A percentile compares a stretch with the other conserved stretches of the same genome.
These are phyloP conservation scores for Psilocybe mexicana DNA, from an alignment of 1,284 basidiomycete genomes.

Conservation along the genomic window DNA sequence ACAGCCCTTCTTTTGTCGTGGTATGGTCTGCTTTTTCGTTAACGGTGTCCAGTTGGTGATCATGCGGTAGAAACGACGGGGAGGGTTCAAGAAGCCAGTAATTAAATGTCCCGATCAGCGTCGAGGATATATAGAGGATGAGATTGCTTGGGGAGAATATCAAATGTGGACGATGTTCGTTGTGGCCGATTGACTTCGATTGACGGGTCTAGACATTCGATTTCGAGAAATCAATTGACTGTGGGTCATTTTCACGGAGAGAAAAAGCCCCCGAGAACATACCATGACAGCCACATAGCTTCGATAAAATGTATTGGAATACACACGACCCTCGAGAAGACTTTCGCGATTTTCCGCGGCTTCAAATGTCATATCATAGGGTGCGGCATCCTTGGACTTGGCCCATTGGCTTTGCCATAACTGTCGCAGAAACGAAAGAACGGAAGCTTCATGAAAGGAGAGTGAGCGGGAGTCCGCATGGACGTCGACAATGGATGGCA, in stretches of 20 bases:
- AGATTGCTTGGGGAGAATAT: constrained; percentile 8
- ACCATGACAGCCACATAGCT: constrained; percentile 45
- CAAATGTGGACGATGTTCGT: constrained; percentile 1
- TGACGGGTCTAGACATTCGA: constrained; percentile 6
- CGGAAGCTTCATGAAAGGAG: constrained; percentile 39
- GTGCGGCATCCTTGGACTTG: constrained; percentile 45
- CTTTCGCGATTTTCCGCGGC: constrained; percentile 46
- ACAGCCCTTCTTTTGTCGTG: not conserved
- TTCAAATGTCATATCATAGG: constrained; percentile 50
- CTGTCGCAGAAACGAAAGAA: constrained; percentile 35
- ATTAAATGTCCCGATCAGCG: constrained; percentile 33
- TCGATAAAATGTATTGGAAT: constrained; percentile 43
- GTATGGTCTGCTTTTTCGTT: not conserved
- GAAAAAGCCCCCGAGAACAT: constrained; percentile 9
- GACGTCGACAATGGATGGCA: constrained; percentile 41
- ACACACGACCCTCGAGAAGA: constrained; percentile 36
- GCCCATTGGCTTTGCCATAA: constrained; percentile 53
- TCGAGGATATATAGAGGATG: constrained; percentile 10
- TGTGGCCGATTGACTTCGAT: not conserved
- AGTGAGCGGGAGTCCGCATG: constrained; percentile 45
- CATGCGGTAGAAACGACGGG: constrained; percentile 32
- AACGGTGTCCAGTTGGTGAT: not conserved
- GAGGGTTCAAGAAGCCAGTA: constrained; percentile 36
- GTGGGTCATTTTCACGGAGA: not conserved
- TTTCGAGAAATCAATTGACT: not conserved